phyloP scores from a whole-genome alignment of 2,329 filamentous ascomycete genomes.

The Podosphaera fusca region DNA sequence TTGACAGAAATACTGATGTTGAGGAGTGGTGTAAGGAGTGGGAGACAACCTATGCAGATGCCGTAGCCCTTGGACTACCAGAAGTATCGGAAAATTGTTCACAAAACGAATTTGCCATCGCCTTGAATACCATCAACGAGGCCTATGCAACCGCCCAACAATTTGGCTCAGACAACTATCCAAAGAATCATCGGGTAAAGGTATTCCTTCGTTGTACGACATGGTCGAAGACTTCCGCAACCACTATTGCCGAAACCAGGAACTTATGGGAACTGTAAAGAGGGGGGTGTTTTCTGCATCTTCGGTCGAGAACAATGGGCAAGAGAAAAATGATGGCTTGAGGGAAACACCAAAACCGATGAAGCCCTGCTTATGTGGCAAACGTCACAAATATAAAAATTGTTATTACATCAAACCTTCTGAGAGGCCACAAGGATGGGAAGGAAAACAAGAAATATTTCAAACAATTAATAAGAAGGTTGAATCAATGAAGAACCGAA shows the following conservation, averaged over 20 bases:
- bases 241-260: constrained; percentile 1
- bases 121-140: not conserved
- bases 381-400: not conserved
- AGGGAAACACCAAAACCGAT: not conserved
- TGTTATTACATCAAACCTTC: not conserved
- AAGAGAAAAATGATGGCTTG: not conserved
- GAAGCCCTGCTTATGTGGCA: not conserved
- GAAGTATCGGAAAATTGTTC: not conserved
- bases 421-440: not conserved
- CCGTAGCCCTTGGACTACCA: not conserved
- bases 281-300: not conserved
- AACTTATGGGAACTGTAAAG: not conserved
- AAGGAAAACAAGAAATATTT: not conserved
- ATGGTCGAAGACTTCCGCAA: constrained; percentile 1
- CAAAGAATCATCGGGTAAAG: not conserved
- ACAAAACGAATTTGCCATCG: not conserved
- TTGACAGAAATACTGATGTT: not conserved
- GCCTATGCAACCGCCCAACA: not conserved
- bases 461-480: not conserved
- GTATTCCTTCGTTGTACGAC: not conserved
- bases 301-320: not conserved
- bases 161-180: not conserved
- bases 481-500: not conserved
- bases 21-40: not conserved
- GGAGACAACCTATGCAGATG: not conserved